Base-by-base conservation (phyloP, 2,329 filamentous ascomycete species). In the Colletotrichum lini region DNA sequence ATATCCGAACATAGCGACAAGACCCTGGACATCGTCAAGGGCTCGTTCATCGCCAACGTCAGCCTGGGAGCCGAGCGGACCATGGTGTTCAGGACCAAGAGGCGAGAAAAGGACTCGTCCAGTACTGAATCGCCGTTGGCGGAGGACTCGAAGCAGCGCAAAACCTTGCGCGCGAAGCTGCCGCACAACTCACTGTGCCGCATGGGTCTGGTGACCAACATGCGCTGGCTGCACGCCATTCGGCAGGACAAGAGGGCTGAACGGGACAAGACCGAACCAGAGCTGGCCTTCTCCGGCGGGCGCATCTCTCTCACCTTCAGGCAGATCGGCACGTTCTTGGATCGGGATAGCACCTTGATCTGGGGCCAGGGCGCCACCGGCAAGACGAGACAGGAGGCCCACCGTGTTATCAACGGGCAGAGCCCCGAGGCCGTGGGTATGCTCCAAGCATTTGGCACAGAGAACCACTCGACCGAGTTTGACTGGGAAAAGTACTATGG, bases 1-100 rank as follows among this genome's bases (percentile, higher is more conserved):
- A 99, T 99, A 73, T 96, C 94, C 0, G 96, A 99, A 79, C 96
- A 99, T 78, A 97, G 94, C 49, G 96, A 99, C 80, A 99, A 99
- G 83, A 98, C 96, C 0, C 85, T 99, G 30, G 96, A 99, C 79
- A 96, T 99, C 67, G 91, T 90, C 15, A 90, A 88, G 35, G 91
- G 87, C 5, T 96, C 93, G 30, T 95, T 88, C 71, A 97, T 99
- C 75, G 94, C 95, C 74, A 99, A 98, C 78, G 90, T 98, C 60
- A 98, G 94, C 74, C 88, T 98, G n/a, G 96, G 96, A 1, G 95
- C 96, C 0, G 92, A 97, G 82, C 88, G 96, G 64, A 95, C 91
- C 2, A 98, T 98, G 95, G 88, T 93, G 0, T 89, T 99, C 45
- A 91, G 96, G 62, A 96, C 93, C 13, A 98, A 97, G 83, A 92